These are phyloP conservation scores for Monascus ruber DNA, from an alignment of 2,329 filamentous ascomycete genomes.

Conservation along the genomic window DNA sequence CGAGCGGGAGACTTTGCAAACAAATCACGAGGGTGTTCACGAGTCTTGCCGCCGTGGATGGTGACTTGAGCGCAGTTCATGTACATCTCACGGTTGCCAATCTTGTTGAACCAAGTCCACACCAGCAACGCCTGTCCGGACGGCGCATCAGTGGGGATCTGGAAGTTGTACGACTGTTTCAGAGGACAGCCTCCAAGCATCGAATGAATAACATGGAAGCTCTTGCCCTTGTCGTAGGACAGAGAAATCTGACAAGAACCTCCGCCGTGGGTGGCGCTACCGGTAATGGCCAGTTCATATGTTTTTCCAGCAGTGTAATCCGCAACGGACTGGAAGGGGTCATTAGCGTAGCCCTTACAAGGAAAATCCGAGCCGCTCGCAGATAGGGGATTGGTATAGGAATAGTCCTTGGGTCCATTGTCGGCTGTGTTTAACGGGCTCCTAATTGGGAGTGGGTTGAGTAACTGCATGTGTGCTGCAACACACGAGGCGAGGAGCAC, in stretches of 20 bases:
- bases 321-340: constrained; percentile 44
- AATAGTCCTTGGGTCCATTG: constrained; percentile 50
- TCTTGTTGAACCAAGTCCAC: constrained; percentile 68
- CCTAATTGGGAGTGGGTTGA: constrained; percentile 42
- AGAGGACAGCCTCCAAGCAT: constrained; percentile 49
- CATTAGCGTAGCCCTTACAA: constrained; percentile 57
- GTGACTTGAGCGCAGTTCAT: constrained; percentile 70
- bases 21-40: constrained; percentile 5
- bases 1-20: constrained; percentile 3
- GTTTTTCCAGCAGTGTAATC: constrained; percentile 51
- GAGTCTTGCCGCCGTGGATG: constrained; percentile 32
- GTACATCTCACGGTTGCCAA: constrained; percentile 75
- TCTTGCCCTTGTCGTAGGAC: constrained; percentile 58
- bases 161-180: constrained; percentile 50
- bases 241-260: constrained; percentile 68
- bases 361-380: constrained; percentile 54
- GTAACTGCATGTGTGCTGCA: constrained; percentile 45
- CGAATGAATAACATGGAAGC: constrained; percentile 58
- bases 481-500: constrained; percentile 22
- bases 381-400: constrained; percentile 57
- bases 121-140: constrained; percentile 52
- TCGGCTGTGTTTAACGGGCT: constrained; percentile 39
- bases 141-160: constrained; percentile 53
- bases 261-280: constrained; percentile 53
- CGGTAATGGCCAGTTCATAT: constrained; percentile 54